Base-by-base conservation (phyloP, 2,329 filamentous ascomycete genomes). In the Verticillium klebahnii region DNA sequence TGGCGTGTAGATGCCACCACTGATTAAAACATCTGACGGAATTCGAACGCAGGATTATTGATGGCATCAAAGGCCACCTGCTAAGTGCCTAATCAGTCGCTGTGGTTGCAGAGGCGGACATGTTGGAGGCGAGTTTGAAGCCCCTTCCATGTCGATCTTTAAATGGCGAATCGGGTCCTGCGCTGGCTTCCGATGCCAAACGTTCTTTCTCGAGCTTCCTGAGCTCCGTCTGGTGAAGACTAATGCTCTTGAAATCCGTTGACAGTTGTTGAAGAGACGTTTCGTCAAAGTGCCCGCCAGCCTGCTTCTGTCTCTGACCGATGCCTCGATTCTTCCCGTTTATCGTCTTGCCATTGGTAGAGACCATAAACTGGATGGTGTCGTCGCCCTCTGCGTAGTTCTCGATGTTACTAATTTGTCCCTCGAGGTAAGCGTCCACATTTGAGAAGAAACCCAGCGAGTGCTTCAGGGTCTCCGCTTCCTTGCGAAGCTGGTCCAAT, bases 291-390 rank as follows among this genome's bases (percentile, higher is more conserved):
- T 67, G 63, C 4, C 66, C 63, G 3, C 64, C 62, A 19, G 66
- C 57, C 57, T 68, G 62, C 54, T 60, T 62, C n/a, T 54, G 61
- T 52, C 62, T 62, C 50, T 23, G 62, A 3, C 67, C 64, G 14
- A 65, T 39, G 5, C 64, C 64, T 6, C 59, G 55, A 32, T 68
- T 69, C 39, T 60, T 69, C 1, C 65, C 63, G 59, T 67, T 57
- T 1, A 68, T 60, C 14, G 59, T 64, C 31, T 67, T 66, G 2
- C 60, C 64, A 14, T 65, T 62, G 0, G 64, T 68, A 5, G 61
- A 64, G 11, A 64, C 64, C 57, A 69, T 62, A 25, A 66, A 63
- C 39, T 69, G 63, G 8, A 68, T 57, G 32, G 64, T 61, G 23
- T 61, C 64, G 45, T 67, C 64, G 9, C 65, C 61, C 17, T 62